Evolutionary conservation across 192 early-diverging fungal genomes (phyloP).

Genomic region (Pilaira anomala): DNA sequence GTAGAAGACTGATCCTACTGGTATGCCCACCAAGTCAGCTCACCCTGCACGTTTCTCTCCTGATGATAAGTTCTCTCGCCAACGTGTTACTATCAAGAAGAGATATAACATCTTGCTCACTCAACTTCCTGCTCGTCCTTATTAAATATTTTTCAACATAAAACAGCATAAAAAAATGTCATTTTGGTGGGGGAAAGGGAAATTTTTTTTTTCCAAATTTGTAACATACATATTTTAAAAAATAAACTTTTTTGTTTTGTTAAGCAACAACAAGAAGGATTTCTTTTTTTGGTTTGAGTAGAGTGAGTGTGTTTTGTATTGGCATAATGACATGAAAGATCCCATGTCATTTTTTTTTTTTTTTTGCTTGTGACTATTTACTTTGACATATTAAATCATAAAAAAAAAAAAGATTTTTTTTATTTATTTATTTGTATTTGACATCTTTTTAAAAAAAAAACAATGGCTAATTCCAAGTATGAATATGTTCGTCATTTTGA

Average conservation of each 20-base stretch:
- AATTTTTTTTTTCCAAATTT: too few relatives aligned
- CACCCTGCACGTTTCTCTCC: conserved; percentile 99
- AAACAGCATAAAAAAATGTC: too few relatives aligned
- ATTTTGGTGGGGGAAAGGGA: too few relatives aligned
- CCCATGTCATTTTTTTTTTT: too few relatives aligned
- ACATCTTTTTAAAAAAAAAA: neutral
- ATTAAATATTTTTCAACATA: conserved; percentile 8
- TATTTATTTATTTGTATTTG: neutral
- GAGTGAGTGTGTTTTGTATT: too few relatives aligned
- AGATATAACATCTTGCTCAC: conserved; percentile 85
- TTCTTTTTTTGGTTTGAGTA: too few relatives aligned
- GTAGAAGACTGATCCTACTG: conserved; percentile 78
- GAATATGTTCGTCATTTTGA: conserved; percentile 93
- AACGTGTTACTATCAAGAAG: conserved; percentile 95
- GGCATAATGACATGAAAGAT: too few relatives aligned
- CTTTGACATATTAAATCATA: too few relatives aligned
- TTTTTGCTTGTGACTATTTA: too few relatives aligned
- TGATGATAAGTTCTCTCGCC: conserved; percentile 98
- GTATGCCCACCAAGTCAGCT: conserved; percentile 90
- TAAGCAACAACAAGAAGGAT: too few relatives aligned
- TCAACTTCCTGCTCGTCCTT: conserved; percentile 45
- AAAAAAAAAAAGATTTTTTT: neutral
- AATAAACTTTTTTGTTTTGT: too few relatives aligned
- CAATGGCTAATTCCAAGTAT: conserved; percentile 93
- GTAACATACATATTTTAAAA: too few relatives aligned